phyloP scores from a whole-genome alignment of 805 yeast genomes.

The Sugiyamaella floridensis region DNA sequence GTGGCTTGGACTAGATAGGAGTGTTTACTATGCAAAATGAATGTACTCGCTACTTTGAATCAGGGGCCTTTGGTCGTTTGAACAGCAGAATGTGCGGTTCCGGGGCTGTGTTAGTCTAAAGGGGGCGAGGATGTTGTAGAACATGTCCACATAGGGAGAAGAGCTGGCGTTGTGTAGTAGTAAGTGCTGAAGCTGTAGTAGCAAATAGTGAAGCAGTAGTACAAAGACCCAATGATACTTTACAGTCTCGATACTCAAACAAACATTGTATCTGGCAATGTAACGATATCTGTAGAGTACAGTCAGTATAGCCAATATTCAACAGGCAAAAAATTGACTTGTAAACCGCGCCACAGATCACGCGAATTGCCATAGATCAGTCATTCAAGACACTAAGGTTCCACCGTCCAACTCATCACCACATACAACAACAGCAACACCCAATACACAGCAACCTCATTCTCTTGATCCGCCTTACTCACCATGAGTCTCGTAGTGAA shows the following conservation, averaged over 20 bases:
- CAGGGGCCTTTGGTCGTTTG: constrained; percentile 31
- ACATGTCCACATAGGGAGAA: too few relatives aligned
- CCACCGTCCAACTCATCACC: background rate
- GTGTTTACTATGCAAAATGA: background rate
- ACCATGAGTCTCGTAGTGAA: constrained; percentile 88
- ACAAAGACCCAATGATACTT: too few relatives aligned
- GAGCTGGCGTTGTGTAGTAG: too few relatives aligned
- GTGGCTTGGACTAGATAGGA: background rate
- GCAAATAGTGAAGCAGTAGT: too few relatives aligned
- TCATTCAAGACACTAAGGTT: background rate
- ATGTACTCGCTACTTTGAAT: background rate
- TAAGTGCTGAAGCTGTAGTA: too few relatives aligned
- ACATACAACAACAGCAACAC: background rate
- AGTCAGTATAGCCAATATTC: too few relatives aligned
- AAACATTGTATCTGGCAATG: too few relatives aligned
- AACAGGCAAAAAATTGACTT: too few relatives aligned
- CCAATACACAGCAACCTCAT: too few relatives aligned
- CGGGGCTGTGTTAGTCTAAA: constrained; percentile 48
- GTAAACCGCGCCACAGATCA: background rate
- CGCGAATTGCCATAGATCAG: background rate
- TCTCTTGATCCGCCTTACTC: constrained; percentile 9
- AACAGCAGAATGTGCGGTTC: constrained; percentile 95
- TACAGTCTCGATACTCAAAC: too few relatives aligned
- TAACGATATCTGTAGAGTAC: too few relatives aligned
- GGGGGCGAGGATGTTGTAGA: background rate